Percentiles rank a stretch among this genome's conserved stretches.
Conservation (phyloP, 805 yeast genomes). For the Yarrowia porcina region DNA sequence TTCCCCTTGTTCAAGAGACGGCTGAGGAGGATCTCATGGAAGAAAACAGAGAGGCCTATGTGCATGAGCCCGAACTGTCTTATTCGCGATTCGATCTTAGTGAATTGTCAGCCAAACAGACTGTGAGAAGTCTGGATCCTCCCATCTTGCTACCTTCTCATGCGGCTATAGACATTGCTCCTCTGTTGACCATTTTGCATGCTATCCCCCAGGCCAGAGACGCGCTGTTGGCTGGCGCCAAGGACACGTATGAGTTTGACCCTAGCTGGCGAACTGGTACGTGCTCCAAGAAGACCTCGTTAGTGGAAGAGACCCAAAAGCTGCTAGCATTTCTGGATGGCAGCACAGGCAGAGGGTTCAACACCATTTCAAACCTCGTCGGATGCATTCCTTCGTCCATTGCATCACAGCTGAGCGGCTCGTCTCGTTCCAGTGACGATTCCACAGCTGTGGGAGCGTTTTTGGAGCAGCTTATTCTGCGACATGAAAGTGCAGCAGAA, state of each 20-base stretch:
- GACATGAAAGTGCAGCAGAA: background rate
- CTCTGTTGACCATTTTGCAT: slow-evolving; percentile 35
- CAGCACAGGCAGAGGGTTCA: slow-evolving; percentile 32
- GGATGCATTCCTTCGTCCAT: slow-evolving; percentile 1
- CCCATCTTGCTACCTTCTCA: slow-evolving; percentile 31
- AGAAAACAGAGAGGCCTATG: background rate
- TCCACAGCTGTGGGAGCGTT: slow-evolving; percentile 28
- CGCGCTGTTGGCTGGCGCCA: slow-evolving; percentile 31
- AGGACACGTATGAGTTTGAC: slow-evolving; percentile 33
- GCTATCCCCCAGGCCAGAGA: slow-evolving; percentile 37
- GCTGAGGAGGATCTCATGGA: background rate
- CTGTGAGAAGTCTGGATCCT: slow-evolving; percentile 10
- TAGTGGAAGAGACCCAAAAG: slow-evolving; percentile 35
- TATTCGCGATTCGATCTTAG: slow-evolving; percentile 6
- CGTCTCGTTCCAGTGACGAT: slow-evolving; percentile 26
- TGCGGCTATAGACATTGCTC: slow-evolving; percentile 31
- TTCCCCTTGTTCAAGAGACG: slow-evolving; percentile 1
- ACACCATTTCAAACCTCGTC: slow-evolving; percentile 28
- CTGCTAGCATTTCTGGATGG: slow-evolving; percentile 38
- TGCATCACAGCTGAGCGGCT: slow-evolving; percentile 7
- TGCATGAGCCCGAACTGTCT: background rate
- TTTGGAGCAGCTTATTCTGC: slow-evolving; percentile 26
- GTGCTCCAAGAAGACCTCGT: slow-evolving; percentile 27
- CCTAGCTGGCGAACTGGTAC: slow-evolving; percentile 34
- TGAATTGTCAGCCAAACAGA: background rate